phyloP scores from a whole-genome alignment of 768 basidiomycete genomes.

The Psilocybe tampanensis region DNA sequence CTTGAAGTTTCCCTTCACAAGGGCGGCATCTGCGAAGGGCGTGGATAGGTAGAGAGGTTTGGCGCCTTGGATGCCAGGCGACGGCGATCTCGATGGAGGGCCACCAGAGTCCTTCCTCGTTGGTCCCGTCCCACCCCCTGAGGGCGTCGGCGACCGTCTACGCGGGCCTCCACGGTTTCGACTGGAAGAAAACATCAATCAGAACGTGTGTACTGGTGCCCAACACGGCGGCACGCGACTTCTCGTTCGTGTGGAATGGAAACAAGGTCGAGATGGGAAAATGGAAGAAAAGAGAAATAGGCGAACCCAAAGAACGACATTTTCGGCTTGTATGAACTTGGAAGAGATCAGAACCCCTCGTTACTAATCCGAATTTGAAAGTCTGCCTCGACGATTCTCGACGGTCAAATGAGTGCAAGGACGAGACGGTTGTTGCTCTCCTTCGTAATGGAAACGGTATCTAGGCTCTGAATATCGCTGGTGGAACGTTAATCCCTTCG shows the following conservation, averaged over 20 bases:
- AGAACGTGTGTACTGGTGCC: not conserved
- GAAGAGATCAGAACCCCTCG: not conserved
- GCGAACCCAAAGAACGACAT: conserved; percentile 41
- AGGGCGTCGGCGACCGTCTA: conserved; percentile 30
- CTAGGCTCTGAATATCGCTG: no score
- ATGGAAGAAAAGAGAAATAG: conserved; percentile 2
- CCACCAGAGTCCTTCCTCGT: conserved; percentile 21
- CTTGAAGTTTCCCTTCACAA: conserved; percentile 98
- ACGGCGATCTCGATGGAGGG: conserved; percentile 40
- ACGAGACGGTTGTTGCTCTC: not conserved
- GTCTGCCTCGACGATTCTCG: not conserved
- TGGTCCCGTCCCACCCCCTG: conserved; percentile 16
- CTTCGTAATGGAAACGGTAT: not conserved
- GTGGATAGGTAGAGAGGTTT: conserved; percentile 90
- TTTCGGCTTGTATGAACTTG: no score
- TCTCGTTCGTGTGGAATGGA: not conserved
- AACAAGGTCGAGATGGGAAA: not conserved
- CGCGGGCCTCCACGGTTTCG: conserved; percentile 32
- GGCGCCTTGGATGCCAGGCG: conserved; percentile 31
- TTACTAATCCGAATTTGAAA: not conserved
- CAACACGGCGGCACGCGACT: not conserved
- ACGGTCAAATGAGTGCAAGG: not conserved
- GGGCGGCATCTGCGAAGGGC: conserved; percentile 92
- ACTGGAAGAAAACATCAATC: conserved; percentile 21
- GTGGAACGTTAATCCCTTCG: not conserved